phyloP scores from a whole-genome alignment of 2,329 filamentous ascomycete species.

The Rutstroemia sp. region DNA sequence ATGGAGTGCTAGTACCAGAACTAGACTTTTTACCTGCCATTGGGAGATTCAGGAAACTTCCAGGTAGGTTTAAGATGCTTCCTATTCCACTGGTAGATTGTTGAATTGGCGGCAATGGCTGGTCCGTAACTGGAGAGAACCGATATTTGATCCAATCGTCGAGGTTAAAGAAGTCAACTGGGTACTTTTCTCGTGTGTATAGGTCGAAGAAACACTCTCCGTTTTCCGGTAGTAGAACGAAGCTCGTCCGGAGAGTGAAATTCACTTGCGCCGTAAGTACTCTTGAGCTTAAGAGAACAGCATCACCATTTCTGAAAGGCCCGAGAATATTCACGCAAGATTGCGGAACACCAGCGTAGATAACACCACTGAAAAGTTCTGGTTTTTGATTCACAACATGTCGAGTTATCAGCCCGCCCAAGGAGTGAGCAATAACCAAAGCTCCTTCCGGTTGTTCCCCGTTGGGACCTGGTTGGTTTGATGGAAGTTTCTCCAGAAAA shows the following conservation, averaged over 20 bases:
- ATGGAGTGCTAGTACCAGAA: constrained; percentile 1
- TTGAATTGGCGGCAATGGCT: constrained; percentile 49
- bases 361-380: constrained; percentile 75
- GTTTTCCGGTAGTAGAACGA: constrained; percentile 76
- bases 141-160: constrained; percentile 73
- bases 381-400: constrained; percentile 82
- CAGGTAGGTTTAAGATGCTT: constrained; percentile 31
- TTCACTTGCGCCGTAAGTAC: constrained; percentile 89
- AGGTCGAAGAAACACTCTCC: constrained; percentile 78
- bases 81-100: constrained; percentile 30
- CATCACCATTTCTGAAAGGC: constrained; percentile 84
- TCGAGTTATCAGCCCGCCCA: constrained; percentile 81
- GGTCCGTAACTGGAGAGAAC: constrained; percentile 67
- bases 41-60: constrained; percentile 27
- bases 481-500: constrained; percentile 68
- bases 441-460: constrained; percentile 56
- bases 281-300: constrained; percentile 80
- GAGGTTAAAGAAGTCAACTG: constrained; percentile 74
- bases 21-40: constrained; percentile 23
- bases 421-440: constrained; percentile 74
- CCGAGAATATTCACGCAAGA: constrained; percentile 88
- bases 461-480: constrained; percentile 48
- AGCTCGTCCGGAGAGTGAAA: constrained; percentile 83
- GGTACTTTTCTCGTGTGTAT: constrained; percentile 70
- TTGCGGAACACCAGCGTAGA: constrained; percentile 80